A percentile compares a stretch with the other conserved stretches of the same genome.
These are phyloP conservation scores for Akanthomyces dipterigenus DNA, from an alignment of 2,329 filamentous ascomycete genomes.

Conservation along the genomic window DNA sequence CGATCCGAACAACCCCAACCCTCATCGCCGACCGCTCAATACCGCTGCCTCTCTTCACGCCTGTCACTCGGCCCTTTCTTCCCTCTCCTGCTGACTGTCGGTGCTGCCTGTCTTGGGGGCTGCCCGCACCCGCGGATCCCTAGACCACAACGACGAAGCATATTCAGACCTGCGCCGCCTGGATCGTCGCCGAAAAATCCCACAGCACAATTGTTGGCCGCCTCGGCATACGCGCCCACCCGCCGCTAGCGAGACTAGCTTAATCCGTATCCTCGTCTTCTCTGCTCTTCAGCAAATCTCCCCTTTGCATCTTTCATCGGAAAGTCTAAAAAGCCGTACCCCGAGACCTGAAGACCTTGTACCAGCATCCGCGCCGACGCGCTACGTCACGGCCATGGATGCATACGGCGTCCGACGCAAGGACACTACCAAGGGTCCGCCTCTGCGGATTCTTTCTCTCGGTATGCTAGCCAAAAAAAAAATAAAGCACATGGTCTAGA, in stretches of 20 bases:
- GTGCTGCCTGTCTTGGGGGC: not conserved
- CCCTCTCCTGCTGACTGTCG: not conserved
- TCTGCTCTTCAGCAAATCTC: not conserved
- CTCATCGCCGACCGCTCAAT: not conserved
- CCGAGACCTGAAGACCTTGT: not conserved
- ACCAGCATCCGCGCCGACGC: not conserved
- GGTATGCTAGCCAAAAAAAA: conserved; percentile 47
- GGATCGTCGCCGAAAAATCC: not conserved
- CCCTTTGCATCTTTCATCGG: not conserved
- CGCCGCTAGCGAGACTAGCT: not conserved
- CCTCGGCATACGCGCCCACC: not conserved
- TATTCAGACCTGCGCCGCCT: not conserved
- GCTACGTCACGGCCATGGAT: conserved; percentile 36
- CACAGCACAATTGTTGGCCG: not conserved
- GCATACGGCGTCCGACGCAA: conserved; percentile 64
- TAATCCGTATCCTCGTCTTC: not conserved
- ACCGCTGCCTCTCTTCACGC: not conserved
- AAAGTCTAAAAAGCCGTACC: not conserved
- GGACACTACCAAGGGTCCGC: conserved; percentile 92
- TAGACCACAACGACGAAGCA: not conserved
- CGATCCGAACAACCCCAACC: not conserved
- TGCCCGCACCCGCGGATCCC: not conserved
- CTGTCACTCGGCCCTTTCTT: not conserved
- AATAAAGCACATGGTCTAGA: not conserved
- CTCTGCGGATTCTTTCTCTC: conserved; percentile 82